phyloP scores from a whole-genome alignment of 495 filamentous ascomycete species.

The Penicillium tannophilum region DNA sequence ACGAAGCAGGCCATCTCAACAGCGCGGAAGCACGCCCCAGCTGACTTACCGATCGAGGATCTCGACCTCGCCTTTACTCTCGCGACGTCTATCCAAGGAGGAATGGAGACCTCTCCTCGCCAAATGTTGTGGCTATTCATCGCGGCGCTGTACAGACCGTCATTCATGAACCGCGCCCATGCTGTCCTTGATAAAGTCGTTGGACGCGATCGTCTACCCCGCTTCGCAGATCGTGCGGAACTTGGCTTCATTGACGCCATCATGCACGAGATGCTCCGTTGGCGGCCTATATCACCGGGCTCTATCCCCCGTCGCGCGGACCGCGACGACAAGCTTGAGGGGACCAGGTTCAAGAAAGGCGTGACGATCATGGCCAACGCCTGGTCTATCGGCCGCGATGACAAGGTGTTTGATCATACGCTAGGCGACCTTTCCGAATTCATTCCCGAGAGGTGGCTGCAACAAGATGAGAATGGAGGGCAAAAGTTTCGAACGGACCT shows the following conservation, averaged over 20 bases:
- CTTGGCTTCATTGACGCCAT: slow-evolving; percentile 37
- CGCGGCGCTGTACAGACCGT: slow-evolving; percentile 24
- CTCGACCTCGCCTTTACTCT: slow-evolving; percentile 35
- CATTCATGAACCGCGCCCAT: slow-evolving; percentile 29
- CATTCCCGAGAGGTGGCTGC: slow-evolving; percentile 31
- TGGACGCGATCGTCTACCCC: slow-evolving; percentile 31
- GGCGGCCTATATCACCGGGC: slow-evolving; percentile 35
- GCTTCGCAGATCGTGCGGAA: slow-evolving; percentile 28
- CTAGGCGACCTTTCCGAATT: slow-evolving; percentile 25
- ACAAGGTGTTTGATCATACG: slow-evolving; percentile 25
- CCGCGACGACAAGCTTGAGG: slow-evolving; percentile 49
- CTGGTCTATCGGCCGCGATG: slow-evolving; percentile 42
- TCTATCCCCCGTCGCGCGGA: slow-evolving; percentile 55
- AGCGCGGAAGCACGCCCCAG: slow-evolving; percentile 17
- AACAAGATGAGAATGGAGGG: slow-evolving; percentile 6
- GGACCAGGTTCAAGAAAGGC: slow-evolving; percentile 52
- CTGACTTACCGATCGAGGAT: slow-evolving; percentile 14
- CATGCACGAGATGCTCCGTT: slow-evolving; percentile 37
- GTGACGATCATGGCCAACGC: slow-evolving; percentile 57
- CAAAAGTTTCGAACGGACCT: slow-evolving; percentile 26
- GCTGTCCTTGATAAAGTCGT: slow-evolving; percentile 37
- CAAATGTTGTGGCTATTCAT: slow-evolving; percentile 35
- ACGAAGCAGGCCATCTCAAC: slow-evolving; percentile 33
- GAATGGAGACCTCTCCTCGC: slow-evolving; percentile 36
- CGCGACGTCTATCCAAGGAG: slow-evolving; percentile 31